Base-by-base conservation (phyloP, 176 grass and related monocot species). In the Cenchrus fungigraminus region DNA sequence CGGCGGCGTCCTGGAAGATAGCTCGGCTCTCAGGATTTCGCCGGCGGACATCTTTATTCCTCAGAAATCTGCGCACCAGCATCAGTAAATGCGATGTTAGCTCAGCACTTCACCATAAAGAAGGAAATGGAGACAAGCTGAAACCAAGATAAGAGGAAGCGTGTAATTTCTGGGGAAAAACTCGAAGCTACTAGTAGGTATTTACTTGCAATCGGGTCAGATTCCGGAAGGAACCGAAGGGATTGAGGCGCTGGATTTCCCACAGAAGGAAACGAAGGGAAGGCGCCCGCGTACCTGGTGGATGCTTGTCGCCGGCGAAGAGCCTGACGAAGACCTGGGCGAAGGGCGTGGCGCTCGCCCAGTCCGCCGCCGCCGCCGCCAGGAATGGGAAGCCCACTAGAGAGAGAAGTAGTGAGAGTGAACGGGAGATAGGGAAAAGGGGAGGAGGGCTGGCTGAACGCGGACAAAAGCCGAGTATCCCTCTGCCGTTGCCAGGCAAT, bases 1-100 rank as follows among this genome's bases (percentile, higher is more conserved):
- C 15, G 79, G 79, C 12, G 79, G 79, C 37, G 65, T 81, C 79
- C 8, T 81, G 11, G 79, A 70, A 45, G 79, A 81, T 57, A 81
- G 4, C 79, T 58, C 65, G 8, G 32, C 79, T 14, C 79, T n/a
- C 42, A 81, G 51, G 51, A 25, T 44, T 22, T 70, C 79, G 4
- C 50, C 65, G 0, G 2, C 9, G 1, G 79, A 28, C 79, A 81
- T 81, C 65, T 37, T 56, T 56, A 4, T 40, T 40, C 37, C 64
- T 56, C 65, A 81, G 51, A 28, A 66, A 77, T 25, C 72, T 46
- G 44, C 32, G 63, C 25, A 19, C 10, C 46, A 73, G 46, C 37
- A 74, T 16, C 45, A 88, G 51, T 8, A 49, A 6, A 6, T 22
- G 10, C 68, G 45, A 42, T 78, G 55, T 65, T 2, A 77, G 49